These are phyloP conservation scores for Fraxinus floribunda DNA, from an alignment of 305 asterid genomes.

Conservation along the genomic window DNA sequence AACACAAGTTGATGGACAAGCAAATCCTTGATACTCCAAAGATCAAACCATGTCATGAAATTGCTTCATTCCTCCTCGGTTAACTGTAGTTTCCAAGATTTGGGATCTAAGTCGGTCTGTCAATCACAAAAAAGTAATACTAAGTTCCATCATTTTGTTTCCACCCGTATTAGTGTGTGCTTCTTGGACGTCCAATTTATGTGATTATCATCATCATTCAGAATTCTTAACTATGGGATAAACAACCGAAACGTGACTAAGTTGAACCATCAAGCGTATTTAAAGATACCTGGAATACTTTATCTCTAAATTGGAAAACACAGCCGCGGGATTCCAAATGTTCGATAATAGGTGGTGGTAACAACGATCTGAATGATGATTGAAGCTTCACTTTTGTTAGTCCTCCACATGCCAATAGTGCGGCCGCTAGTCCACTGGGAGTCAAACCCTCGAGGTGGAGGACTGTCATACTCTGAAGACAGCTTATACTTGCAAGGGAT, in stretches of 20 bases:
- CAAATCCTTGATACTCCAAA: neutral
- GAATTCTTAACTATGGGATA: neutral
- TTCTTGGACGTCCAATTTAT: neutral
- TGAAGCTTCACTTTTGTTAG: slow-evolving; percentile 50
- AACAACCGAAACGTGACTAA: neutral
- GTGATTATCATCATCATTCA: neutral
- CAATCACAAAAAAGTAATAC: neutral
- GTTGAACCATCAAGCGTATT: neutral
- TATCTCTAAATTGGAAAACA: slow-evolving; percentile 41
- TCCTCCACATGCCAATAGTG: slow-evolving; percentile 60
- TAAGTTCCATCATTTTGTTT: neutral
- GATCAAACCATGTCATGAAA: slow-evolving; percentile 1
- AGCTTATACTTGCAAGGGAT: slow-evolving; percentile 67
- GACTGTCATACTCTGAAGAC: slow-evolving; percentile 71
- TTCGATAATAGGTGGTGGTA: slow-evolving; percentile 35
- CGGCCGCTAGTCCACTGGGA: slow-evolving; percentile 61
- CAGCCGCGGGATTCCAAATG: slow-evolving; percentile 52
- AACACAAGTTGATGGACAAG: neutral
- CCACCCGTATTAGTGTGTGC: neutral
- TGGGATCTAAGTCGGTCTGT: slow-evolving; percentile 46
- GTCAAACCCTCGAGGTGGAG: slow-evolving; percentile 64
- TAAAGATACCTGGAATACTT: slow-evolving; percentile 36
- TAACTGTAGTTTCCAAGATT: slow-evolving; percentile 42
- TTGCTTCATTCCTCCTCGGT: slow-evolving; percentile 24
- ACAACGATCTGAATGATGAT: slow-evolving; percentile 31